Base-by-base conservation (phyloP, 495 filamentous ascomycete species). In the Penicillium bovifimosum region DNA sequence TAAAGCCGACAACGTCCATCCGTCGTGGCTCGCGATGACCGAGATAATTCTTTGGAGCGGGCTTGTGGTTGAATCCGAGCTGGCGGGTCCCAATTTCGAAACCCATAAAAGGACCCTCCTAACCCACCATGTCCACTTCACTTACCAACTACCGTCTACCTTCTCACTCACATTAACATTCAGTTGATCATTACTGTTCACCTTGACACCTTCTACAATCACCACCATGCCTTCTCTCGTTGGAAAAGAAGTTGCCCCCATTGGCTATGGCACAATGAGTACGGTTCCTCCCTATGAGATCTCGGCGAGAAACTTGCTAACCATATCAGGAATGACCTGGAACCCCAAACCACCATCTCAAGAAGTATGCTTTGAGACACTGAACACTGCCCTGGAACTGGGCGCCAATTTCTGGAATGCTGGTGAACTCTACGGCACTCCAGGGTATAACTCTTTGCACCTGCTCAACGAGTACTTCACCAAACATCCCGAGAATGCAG, bases 381-480 rank as follows among this genome's bases (percentile, higher is more conserved):
- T 93, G 70, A 81, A 79, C 54, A 76, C 82, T 17, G 76, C 89
- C 11, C 74, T 93, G 42, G 61, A 72, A n/a, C 69, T 72, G 9
- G 87, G 88, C 28, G 78, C 76, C 67, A 86, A 82, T 67, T 82
- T 88, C 68, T 92, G 87, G 87, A 91, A 91, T 62, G 88, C 77
- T 38, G 87, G 85, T 57, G 85, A 90, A 56, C 78, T 95, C 60
- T 95, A 95, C 69, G 89, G 89, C 40, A 75, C 82, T 0, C 78
- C 80, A 1, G 79, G 85, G 20, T 73, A 76, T 73, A 90, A 92
- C 75, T 80, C 76, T 2, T 55, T 85, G 29, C 74, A 79, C 31
- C 65, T 86, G 29, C 61, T 86, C 38, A 69, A 77, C 41, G 67
- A 74, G 34, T 87, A 86, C 62, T 86, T 86, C 61, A 69, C 71